Evolutionary conservation across 371 early-diverging fungal species (phyloP), one percentile per base, ranked within the genome.

Genomic region (Mortierella sp.): DNA sequence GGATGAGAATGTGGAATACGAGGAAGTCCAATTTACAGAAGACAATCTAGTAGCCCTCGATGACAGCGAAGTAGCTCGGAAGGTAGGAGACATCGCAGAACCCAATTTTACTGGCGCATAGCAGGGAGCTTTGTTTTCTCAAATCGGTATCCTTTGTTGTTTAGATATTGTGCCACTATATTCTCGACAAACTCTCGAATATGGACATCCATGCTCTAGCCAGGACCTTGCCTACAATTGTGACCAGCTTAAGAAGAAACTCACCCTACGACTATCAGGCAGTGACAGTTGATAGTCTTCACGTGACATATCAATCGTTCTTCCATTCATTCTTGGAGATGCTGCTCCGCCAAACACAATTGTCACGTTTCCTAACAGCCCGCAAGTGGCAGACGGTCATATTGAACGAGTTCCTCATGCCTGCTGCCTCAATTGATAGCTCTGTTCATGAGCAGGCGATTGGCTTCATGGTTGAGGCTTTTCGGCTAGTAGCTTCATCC

Each of bases 31-130:
- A 4, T 79, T 74, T 24, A 75, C 75, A 0, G 72, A 74, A 10
- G 80, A 74, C 10, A 75, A 74, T 26, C 54, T 79, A 20, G 69
- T 55, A 84, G 35, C 66, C 20, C 52, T 85, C 73, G 35, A 83
- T 24, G 78, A 75, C 40, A 88, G 86, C 30, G 88, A 90, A 37
- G 86, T 88, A 62, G 87, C 89, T 22, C 85, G 90, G 24, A 89
- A 90, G 72, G 85, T 88, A 43, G 84, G 30, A 8, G 14, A 1
- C 5, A 68, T 30, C 20, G 32, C 10, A 43, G 10, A 43, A 20
- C n/a, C 49, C 43, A 26, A 26, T 5, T 63, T n/a, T 18, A 14
- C 10, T 62, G 9, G n/a, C 24, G 2, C 43, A 37, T 35, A 18
- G 1, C 1, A 45, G 35, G 24, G 51, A 52, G 22, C n/a, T n/a